Percentiles rank a stretch among this genome's conserved stretches.
phyloP scores from a whole-genome alignment of 495 filamentous ascomycete genomes.

The Xylaria sp. region DNA sequence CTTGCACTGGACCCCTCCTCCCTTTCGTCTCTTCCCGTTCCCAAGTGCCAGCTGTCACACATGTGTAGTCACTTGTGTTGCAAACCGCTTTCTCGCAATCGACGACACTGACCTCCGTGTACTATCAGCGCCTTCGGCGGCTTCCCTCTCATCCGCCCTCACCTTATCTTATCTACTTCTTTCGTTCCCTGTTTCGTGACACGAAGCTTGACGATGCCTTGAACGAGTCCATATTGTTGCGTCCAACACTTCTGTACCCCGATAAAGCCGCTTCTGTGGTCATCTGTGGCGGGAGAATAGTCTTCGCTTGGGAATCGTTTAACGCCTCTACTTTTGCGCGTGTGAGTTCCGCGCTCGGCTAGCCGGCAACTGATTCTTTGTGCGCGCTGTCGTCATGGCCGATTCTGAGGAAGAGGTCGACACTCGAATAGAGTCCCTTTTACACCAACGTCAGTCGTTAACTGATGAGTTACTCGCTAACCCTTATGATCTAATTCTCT shows the following conservation, averaged over 20 bases:
- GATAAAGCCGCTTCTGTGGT: background rate
- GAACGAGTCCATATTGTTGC: background rate
- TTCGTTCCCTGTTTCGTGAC: background rate
- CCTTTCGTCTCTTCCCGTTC: background rate
- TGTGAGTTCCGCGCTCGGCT: conserved; percentile 16
- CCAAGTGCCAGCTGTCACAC: conserved; percentile 24
- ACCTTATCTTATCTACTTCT: conserved; percentile 10
- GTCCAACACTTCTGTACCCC: background rate
- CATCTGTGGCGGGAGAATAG: background rate
- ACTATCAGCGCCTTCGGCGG: conserved; percentile 3
- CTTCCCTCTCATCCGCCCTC: background rate
- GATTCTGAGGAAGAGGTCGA: conserved; percentile 48
- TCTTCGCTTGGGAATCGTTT: background rate
- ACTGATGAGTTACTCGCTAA: conserved; percentile 56
- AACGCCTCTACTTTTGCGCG: conserved; percentile 4
- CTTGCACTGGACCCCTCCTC: background rate
- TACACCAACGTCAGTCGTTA: conserved; percentile 53
- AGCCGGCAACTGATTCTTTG: conserved; percentile 8
- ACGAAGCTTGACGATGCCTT: background rate
- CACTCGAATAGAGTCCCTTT: conserved; percentile 47
- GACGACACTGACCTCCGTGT: conserved; percentile 18
- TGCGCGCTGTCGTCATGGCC: conserved; percentile 41
- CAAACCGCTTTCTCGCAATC: conserved; percentile 10
- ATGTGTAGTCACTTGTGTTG: conserved; percentile 20
- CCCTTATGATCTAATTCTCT: conserved; percentile 81